Percentiles rank a stretch among this genome's conserved stretches.
Conservation (phyloP, 257 asterid genomes). For the Solanum clarkiae region DNA sequence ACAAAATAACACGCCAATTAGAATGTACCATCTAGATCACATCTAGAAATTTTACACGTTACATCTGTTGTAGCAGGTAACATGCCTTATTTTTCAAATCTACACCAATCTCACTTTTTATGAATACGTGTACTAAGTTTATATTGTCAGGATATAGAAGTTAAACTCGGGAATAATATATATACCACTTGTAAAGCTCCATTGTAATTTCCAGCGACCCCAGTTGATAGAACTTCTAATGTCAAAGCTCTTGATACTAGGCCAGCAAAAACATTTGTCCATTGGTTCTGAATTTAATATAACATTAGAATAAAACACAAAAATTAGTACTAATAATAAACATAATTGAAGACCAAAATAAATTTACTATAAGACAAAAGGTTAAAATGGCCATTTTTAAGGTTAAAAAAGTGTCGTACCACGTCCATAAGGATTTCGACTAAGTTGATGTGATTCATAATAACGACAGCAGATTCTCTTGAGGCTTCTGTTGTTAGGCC, state of each 20-base stretch:
- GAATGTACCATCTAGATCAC: neutral
- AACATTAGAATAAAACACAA: neutral
- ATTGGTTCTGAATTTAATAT: slow-evolving; percentile 49
- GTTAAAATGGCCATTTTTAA: neutral
- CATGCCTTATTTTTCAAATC: neutral
- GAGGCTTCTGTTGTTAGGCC: slow-evolving; percentile 89
- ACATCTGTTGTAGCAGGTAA: neutral
- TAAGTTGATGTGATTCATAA: slow-evolving; percentile 71
- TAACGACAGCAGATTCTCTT: slow-evolving; percentile 76
- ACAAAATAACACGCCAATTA: neutral
- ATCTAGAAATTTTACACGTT: neutral
- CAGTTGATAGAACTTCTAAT: slow-evolving; percentile 16
- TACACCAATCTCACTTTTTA: neutral
- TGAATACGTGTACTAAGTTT: neutral
- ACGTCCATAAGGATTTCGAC: slow-evolving; percentile 94
- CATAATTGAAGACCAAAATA: neutral
- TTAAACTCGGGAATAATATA: neutral
- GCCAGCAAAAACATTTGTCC: slow-evolving; percentile 28
- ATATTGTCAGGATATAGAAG: neutral
- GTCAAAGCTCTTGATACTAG: slow-evolving; percentile 17
- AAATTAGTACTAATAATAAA: neutral
- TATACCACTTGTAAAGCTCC: slow-evolving; percentile 53
- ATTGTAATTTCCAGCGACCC: slow-evolving; percentile 14
- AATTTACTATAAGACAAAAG: neutral
- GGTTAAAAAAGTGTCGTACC: slow-evolving; percentile 14